phyloP scores from a whole-genome alignment of 345 rosid species.

The Murraya koenigii region DNA sequence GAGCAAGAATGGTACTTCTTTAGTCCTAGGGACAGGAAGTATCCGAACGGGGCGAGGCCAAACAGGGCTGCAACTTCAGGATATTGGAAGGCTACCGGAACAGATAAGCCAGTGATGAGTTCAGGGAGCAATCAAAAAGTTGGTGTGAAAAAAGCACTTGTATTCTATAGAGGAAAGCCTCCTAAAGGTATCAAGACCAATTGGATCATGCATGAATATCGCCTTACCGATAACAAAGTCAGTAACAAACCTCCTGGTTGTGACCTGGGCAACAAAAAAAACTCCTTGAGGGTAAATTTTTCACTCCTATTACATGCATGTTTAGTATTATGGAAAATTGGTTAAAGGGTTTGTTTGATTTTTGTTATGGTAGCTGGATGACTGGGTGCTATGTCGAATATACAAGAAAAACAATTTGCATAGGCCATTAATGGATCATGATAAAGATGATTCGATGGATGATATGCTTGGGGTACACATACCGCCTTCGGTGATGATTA shows the following conservation, averaged over 20 bases:
- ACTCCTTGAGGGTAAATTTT: conserved; percentile 70
- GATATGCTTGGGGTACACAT: conserved; percentile 46
- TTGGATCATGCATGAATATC: conserved; percentile 99
- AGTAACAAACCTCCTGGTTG: conserved; percentile 59
- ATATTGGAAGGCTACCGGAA: conserved; percentile 99
- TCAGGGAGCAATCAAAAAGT: conserved; percentile 64
- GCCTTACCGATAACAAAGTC: conserved; percentile 52
- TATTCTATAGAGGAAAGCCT: conserved; percentile 92
- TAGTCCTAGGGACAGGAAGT: conserved; percentile 92
- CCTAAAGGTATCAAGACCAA: conserved; percentile 95
- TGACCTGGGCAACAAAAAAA: conserved; percentile 71
- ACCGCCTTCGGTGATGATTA: conserved; percentile 44
- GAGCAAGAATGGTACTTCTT: conserved; percentile 98
- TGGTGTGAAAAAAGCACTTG: conserved; percentile 91
- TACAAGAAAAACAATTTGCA: conserved; percentile 67
- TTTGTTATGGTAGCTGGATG: conserved; percentile 61
- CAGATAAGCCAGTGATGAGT: conserved; percentile 83
- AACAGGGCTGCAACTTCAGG: conserved; percentile 97
- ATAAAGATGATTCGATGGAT: conserved; percentile 54
- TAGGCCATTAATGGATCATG: conserved; percentile 45
- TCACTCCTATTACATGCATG: no score
- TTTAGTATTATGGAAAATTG: no score
- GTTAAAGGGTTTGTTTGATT: neutral
- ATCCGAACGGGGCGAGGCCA: conserved; percentile 96
- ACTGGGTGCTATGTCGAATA: conserved; percentile 95